Conservation (phyloP, 2,329 filamentous ascomycete species). For the Apiospora rasikravindrae region DNA sequence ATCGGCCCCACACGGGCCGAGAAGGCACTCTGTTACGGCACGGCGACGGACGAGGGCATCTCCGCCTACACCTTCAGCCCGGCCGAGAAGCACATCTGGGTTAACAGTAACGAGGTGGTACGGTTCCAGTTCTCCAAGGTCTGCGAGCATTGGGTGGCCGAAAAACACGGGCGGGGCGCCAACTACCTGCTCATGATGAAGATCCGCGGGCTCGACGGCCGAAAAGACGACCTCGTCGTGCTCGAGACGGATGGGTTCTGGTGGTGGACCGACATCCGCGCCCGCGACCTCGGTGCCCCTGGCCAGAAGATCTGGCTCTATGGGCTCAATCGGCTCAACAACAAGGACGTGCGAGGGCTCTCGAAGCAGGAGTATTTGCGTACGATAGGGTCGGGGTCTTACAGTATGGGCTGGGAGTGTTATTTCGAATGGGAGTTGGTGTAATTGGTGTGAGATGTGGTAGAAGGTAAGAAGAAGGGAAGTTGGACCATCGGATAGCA, state of each 20-base stretch:
- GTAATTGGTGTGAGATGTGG: neutral
- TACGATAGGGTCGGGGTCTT: conserved; percentile 46
- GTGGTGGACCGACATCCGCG: conserved; percentile 80
- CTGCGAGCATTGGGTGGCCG: conserved; percentile 84
- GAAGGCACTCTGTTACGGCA: conserved; percentile 52
- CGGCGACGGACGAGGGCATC: conserved; percentile 56
- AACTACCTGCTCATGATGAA: conserved; percentile 73
- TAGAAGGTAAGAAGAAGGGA: neutral
- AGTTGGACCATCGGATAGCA: neutral
- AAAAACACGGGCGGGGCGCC: conserved; percentile 67
- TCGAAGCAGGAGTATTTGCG: conserved; percentile 52
- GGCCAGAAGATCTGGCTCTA: conserved; percentile 72
- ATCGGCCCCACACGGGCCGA: conserved; percentile 61
- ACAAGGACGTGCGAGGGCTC: conserved; percentile 53
- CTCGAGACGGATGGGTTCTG: conserved; percentile 79
- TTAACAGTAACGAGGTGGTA: conserved; percentile 61
- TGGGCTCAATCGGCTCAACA: conserved; percentile 59
- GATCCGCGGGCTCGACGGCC: conserved; percentile 69
- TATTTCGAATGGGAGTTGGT: conserved; percentile 18
- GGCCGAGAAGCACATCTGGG: conserved; percentile 60
- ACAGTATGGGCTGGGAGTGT: conserved; percentile 41
- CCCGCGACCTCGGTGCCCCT: conserved; percentile 67
- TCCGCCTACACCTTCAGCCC: conserved; percentile 67
- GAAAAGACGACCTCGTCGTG: conserved; percentile 70
- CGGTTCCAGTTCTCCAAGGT: conserved; percentile 81